Evolutionary conservation across 78 protist species (phyloP).

Genomic region (Monocercomonoides exilis): DNA sequence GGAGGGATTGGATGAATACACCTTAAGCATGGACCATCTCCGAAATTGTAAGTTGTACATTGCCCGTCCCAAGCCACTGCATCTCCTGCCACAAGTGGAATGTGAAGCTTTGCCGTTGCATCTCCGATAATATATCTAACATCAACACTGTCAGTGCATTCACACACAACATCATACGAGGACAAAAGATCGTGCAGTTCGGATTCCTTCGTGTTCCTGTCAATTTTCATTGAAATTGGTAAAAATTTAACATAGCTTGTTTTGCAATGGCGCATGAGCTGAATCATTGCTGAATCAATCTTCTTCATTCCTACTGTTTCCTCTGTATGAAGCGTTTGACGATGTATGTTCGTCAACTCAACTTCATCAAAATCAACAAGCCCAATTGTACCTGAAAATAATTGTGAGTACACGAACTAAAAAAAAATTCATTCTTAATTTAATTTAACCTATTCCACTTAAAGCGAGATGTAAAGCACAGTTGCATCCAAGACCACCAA

Average conservation of each 20-base stretch:
- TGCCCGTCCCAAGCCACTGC: background rate
- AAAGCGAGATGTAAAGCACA: background rate
- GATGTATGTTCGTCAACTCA: background rate
- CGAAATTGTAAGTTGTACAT: background rate
- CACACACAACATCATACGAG: background rate
- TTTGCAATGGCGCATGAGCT: background rate
- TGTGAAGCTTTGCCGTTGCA: background rate
- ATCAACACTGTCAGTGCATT: slow-evolving; percentile 1
- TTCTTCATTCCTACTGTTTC: background rate
- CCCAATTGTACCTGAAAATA: background rate
- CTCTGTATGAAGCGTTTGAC: background rate
- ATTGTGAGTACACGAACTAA: background rate
- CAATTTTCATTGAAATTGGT: background rate
- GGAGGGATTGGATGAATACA: background rate
- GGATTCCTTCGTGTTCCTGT: background rate
- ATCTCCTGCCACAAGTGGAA: background rate
- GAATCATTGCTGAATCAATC: background rate
- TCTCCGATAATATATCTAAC: background rate
- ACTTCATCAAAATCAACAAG: background rate
- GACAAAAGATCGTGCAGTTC: background rate
- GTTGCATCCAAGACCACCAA: background rate
- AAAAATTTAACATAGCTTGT: background rate
- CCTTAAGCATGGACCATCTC: background rate
- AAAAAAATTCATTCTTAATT: background rate
- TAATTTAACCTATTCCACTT: background rate